Conservation (phyloP, 139 green algal genomes). For the Marvania coccoides region DNA sequence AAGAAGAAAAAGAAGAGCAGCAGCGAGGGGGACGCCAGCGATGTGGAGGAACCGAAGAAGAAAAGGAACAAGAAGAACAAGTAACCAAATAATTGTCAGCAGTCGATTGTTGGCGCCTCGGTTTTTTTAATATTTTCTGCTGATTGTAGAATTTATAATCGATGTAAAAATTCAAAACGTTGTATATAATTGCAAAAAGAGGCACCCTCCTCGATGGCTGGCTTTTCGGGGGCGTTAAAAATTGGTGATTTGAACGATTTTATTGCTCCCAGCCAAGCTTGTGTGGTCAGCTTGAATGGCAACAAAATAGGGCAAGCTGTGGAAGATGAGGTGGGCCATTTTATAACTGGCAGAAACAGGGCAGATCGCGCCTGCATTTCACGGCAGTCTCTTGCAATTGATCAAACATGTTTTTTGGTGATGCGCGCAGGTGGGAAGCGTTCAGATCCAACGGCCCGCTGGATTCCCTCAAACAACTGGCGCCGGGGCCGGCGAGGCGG, state of each 20-base stretch:
- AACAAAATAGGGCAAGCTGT: neutral
- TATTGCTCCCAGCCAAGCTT: conserved; percentile 87
- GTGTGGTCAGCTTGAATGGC: conserved; percentile 70
- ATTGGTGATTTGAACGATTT: conserved; percentile 89
- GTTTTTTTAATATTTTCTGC: neutral
- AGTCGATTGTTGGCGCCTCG: neutral
- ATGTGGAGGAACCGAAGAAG: neutral
- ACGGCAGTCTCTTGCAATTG: neutral
- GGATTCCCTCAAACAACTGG: conserved; percentile 14
- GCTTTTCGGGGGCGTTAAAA: conserved; percentile 73
- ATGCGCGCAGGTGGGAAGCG: conserved; percentile 14
- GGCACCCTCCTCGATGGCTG: conserved; percentile 8
- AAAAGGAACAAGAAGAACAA: neutral
- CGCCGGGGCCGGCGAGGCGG: conserved; percentile 22
- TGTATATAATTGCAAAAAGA: neutral
- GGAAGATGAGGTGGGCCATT: neutral
- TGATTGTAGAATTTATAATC: neutral
- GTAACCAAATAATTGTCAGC: neutral
- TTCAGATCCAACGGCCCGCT: conserved; percentile 14
- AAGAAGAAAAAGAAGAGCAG: neutral
- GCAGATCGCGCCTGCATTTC: neutral
- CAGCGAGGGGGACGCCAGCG: neutral
- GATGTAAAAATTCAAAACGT: neutral
- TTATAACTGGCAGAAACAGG: neutral
- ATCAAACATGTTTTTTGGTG: neutral